phyloP scores from a whole-genome alignment of 2,329 filamentous ascomycete species.

The Scopulariopsis brevicaulis region DNA sequence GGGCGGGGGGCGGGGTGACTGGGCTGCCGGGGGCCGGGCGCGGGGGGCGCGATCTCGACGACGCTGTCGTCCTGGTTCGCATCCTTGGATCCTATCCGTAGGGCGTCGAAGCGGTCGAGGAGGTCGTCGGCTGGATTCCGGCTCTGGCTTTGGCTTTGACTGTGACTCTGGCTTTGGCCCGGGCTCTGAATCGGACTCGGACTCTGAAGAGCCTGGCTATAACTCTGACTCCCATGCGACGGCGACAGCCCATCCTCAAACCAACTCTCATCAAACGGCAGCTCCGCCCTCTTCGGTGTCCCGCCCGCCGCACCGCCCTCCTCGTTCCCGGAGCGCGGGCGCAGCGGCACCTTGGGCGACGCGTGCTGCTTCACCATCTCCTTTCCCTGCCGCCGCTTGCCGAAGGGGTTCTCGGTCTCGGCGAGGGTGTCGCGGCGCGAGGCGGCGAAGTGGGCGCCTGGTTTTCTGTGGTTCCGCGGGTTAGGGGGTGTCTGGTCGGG shows the following conservation, averaged over 20 bases:
- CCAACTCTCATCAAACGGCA: slow-evolving; percentile 3
- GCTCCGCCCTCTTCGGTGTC: slow-evolving; percentile 11
- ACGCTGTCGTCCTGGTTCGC: slow-evolving; percentile 7
- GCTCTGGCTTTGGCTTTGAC: slow-evolving; percentile 1
- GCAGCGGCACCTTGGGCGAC: slow-evolving; percentile 30
- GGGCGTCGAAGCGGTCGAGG: slow-evolving; percentile 7
- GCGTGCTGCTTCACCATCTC: slow-evolving; percentile 35
- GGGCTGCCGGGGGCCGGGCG: neutral
- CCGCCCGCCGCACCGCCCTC: slow-evolving; percentile 18
- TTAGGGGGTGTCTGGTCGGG: neutral
- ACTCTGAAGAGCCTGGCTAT: slow-evolving; percentile 7
- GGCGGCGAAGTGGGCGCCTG: slow-evolving; percentile 4
- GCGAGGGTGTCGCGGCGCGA: slow-evolving; percentile 8
- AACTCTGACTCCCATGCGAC: neutral
- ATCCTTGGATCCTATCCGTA: slow-evolving; percentile 7
- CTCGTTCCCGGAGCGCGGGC: slow-evolving; percentile 21
- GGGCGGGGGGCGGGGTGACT: slow-evolving; percentile 7
- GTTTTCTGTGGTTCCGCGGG: neutral
- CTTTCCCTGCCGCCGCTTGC: slow-evolving; percentile 1
- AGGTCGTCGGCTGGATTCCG: slow-evolving; percentile 6
- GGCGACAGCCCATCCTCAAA: slow-evolving; percentile 12
- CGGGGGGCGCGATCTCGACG: slow-evolving; percentile 6
- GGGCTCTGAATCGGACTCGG: neutral
- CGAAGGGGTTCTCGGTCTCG: slow-evolving; percentile 6
- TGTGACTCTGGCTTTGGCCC: slow-evolving; percentile 3